phyloP scores from a whole-genome alignment of 768 basidiomycete genomes.

The Aureoboletus auriporus region DNA sequence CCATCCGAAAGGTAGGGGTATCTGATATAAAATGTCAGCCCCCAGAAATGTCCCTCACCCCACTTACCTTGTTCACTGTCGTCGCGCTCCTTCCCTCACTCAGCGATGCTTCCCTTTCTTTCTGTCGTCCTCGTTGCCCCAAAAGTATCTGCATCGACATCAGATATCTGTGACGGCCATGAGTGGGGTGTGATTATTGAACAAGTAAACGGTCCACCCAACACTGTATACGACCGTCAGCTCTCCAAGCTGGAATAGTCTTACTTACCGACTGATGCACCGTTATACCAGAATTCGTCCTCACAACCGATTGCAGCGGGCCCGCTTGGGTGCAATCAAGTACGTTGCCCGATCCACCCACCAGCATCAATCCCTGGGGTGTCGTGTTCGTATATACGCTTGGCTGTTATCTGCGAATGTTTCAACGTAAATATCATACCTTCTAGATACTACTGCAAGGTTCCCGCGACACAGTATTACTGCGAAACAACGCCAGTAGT shows the following conservation, averaged over 20 bases:
- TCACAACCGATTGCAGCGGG: conserved; percentile 6
- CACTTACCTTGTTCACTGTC: not conserved
- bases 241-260: not conserved
- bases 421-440: not conserved
- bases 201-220: not conserved
- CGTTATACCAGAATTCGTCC: conserved; percentile 10
- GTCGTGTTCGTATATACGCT: conserved; percentile 7
- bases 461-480: conserved; percentile 9
- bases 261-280: not conserved
- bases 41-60: not conserved
- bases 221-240: conserved; percentile 16
- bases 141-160: not conserved
- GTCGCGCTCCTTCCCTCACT: not conserved
- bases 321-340: conserved; percentile 18
- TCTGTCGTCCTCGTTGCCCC: conserved; percentile 3
- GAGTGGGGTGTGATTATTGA: conserved; percentile 16
- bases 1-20: too few species aligned
- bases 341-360: conserved; percentile 12
- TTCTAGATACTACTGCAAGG: conserved; percentile 13
- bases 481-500: conserved; percentile 6
- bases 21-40: not conserved
- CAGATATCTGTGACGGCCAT: conserved; percentile 10
- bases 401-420: not conserved
- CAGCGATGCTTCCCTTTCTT: conserved; percentile 1
- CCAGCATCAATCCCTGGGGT: conserved; percentile 6